Percentiles rank a stretch among this genome's conserved stretches.
These are phyloP conservation scores for Grosmannia huntii DNA, from an alignment of 2,329 filamentous ascomycete genomes.

Conservation along the genomic window DNA sequence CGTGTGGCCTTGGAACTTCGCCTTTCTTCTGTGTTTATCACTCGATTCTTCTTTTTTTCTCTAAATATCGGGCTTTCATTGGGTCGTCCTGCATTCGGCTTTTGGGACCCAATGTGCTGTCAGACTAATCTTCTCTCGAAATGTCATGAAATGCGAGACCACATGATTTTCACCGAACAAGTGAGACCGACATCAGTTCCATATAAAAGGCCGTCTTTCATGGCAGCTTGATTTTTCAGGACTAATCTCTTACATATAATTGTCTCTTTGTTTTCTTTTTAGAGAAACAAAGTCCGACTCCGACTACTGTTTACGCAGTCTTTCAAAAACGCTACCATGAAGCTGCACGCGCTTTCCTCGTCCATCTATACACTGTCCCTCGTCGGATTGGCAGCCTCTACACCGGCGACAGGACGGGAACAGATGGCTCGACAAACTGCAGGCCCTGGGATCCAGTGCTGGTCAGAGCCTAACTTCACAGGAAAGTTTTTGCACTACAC, in stretches of 20 bases:
- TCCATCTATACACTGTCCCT: neutral
- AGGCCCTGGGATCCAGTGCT: constrained; percentile 2
- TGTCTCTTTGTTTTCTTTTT: neutral
- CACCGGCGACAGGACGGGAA: neutral
- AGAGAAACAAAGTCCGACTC: neutral
- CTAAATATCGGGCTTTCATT: neutral
- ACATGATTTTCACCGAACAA: neutral
- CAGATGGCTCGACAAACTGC: neutral
- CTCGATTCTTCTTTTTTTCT: neutral
- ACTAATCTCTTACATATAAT: neutral
- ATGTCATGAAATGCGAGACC: too few species aligned
- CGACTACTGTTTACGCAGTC: neutral
- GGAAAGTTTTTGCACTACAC: constrained; percentile 4
- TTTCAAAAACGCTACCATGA: neutral
- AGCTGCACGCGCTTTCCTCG: neutral
- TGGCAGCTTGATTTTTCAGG: neutral
- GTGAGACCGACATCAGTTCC: neutral
- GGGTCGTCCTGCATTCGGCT: neutral
- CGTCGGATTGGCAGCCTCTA: neutral
- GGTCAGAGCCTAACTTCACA: constrained; percentile 3
- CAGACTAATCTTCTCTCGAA: neutral
- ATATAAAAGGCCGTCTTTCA: neutral
- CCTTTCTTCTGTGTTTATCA: neutral
- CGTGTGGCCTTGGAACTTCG: neutral
- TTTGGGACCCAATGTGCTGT: neutral